A percentile compares a stretch with the other conserved stretches of the same genome.
Evolutionary conservation across 2,329 filamentous ascomycete genomes (phyloP).

Genomic region (Xylariaceae sp.): DNA sequence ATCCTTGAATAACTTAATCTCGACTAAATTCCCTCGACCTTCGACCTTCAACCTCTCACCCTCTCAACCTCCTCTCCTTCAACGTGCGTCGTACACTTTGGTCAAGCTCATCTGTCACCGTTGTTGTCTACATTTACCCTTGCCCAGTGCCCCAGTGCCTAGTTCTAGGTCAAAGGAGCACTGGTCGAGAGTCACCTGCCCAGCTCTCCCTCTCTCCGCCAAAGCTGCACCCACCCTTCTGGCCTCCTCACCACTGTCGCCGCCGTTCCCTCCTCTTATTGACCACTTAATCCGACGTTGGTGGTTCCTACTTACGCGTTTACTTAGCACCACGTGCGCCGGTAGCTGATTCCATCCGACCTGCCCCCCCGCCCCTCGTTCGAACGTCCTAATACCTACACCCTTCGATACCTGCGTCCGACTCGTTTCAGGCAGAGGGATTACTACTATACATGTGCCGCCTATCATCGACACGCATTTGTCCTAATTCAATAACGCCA

Average conservation of each 20-base stretch:
- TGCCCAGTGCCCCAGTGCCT: neutral
- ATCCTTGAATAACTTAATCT: conserved; percentile 6
- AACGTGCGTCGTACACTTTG: neutral
- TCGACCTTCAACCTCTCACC: neutral
- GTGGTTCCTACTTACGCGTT: conserved; percentile 9
- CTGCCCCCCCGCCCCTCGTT: conserved; percentile 8
- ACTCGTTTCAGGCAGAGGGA: conserved; percentile 5
- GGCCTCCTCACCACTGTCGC: neutral
- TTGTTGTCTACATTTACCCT: neutral
- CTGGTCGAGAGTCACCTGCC: neutral
- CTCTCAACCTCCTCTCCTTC: neutral
- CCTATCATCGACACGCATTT: conserved; percentile 13
- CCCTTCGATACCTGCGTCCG: neutral
- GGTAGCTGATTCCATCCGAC: neutral
- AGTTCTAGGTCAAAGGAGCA: too few species aligned
- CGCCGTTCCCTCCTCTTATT: neutral
- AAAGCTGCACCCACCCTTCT: neutral
- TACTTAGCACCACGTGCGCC: conserved; percentile 1
- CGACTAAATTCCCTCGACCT: conserved; percentile 7
- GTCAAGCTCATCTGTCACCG: neutral
- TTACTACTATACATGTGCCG: conserved; percentile 13
- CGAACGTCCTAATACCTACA: conserved; percentile 2
- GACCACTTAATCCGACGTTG: conserved; percentile 5
- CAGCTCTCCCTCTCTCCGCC: neutral
- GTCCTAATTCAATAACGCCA: conserved; percentile 19